Percentiles rank a stretch among this genome's conserved stretches.
phyloP scores from a whole-genome alignment of 805 yeast genomes.

The Metschnikowia shivogae region DNA sequence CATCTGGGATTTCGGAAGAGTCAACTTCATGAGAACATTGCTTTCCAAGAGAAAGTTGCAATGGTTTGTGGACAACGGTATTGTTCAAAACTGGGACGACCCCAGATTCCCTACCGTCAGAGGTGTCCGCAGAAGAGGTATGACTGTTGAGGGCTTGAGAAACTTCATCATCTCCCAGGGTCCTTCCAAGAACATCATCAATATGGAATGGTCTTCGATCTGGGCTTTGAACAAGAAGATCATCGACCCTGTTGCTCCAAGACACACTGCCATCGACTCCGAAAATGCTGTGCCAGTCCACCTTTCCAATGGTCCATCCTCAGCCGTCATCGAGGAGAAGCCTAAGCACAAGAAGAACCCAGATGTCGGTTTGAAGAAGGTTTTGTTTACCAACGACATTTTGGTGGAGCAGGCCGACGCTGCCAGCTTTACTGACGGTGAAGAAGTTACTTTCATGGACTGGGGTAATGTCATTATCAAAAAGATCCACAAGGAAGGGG shows the following conservation, averaged over 20 bases:
- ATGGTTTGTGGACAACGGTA: conserved; percentile 94
- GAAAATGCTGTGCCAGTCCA: conserved; percentile 66
- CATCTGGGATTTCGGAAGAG: conserved; percentile 97
- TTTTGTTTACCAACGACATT: conserved; percentile 58
- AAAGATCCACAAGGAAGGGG: conserved; percentile 61
- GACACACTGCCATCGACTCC: conserved; percentile 76
- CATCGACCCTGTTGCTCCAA: conserved; percentile 95
- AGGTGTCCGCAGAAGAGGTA: conserved; percentile 99
- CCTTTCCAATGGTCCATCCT: conserved; percentile 64
- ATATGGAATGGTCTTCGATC: conserved; percentile 94
- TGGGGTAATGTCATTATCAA: conserved; percentile 93
- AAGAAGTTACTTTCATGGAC: conserved; percentile 97
- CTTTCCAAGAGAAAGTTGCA: conserved; percentile 96
- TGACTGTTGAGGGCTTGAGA: conserved; percentile 96
- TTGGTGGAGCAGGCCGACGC: conserved; percentile 87
- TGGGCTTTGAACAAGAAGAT: conserved; percentile 98
- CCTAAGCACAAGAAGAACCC: conserved; percentile 96
- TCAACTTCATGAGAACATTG: conserved; percentile 93
- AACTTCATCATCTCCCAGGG: conserved; percentile 94
- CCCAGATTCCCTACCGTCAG: conserved; percentile 99
- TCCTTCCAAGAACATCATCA: conserved; percentile 94
- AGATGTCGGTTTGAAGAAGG: conserved; percentile 80
- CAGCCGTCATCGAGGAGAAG: conserved; percentile 61
- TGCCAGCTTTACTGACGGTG: conserved; percentile 62
- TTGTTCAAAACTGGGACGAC: conserved; percentile 95